A percentile compares a stretch with the other conserved stretches of the same genome.
phyloP scores from a whole-genome alignment of 2,329 filamentous ascomycete genomes.

The Aureobasidium zeae region DNA sequence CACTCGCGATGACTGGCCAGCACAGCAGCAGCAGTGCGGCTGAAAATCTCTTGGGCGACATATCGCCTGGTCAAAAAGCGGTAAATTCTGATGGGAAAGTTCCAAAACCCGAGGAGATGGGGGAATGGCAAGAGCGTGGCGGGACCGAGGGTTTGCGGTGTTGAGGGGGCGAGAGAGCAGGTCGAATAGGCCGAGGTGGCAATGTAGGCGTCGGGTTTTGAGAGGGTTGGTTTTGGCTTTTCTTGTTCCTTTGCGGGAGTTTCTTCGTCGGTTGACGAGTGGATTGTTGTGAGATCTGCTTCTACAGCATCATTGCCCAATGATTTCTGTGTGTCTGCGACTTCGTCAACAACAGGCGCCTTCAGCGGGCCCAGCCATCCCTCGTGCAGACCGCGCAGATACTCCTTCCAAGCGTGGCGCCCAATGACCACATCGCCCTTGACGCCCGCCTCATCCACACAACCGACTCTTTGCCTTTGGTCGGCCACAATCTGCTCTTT shows the following conservation, averaged over 20 bases:
- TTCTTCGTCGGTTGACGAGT: constrained; percentile 15
- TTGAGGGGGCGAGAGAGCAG: constrained; percentile 52
- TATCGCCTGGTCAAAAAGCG: constrained; percentile 78
- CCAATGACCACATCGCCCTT: constrained; percentile 83
- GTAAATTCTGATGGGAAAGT: constrained; percentile 76
- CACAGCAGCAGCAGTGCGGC: constrained; percentile 77
- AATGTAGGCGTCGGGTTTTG: constrained; percentile 66
- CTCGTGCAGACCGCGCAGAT: constrained; percentile 84
- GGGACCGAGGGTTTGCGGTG: constrained; percentile 65
- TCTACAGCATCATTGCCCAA: constrained; percentile 24
- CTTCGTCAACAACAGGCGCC: constrained; percentile 37
- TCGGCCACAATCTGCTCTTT: constrained; percentile 49
- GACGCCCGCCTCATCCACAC: constrained; percentile 62
- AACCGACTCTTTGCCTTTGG: constrained; percentile 55
- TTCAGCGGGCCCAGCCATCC: constrained; percentile 87
- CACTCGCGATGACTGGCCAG: constrained; percentile 47
- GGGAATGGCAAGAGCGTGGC: constrained; percentile 67
- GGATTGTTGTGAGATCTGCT: constrained; percentile 17
- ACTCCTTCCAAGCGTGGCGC: constrained; percentile 94
- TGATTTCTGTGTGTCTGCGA: constrained; percentile 20
- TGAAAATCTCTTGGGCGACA: constrained; percentile 80
- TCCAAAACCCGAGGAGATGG: constrained; percentile 84
- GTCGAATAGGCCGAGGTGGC: constrained; percentile 60
- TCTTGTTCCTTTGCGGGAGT: constrained; percentile 29
- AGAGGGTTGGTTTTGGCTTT: constrained; percentile 40